phyloP scores from a whole-genome alignment of 768 basidiomycete genomes.

The Trametes sanguinea region DNA sequence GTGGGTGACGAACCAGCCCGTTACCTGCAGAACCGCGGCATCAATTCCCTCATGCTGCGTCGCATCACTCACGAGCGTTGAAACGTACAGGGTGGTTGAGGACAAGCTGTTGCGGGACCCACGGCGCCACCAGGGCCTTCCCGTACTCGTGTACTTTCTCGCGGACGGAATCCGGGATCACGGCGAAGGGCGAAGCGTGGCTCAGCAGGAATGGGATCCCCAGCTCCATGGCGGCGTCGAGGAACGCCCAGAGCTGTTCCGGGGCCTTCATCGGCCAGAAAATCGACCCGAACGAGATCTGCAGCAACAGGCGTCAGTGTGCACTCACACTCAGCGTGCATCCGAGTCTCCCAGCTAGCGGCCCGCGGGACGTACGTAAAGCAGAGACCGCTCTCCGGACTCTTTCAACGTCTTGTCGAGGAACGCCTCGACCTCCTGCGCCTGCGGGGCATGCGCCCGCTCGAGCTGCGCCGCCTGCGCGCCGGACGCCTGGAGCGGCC shows the following conservation, averaged over 20 bases:
- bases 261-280: conserved; percentile 23
- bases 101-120: conserved; percentile 18
- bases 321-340: too few species aligned
- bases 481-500: conserved; percentile 18
- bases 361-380: background rate
- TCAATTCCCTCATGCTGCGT: background rate
- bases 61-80: too few species aligned
- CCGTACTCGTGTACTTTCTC: conserved; percentile 11
- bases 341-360: too few species aligned
- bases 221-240: conserved; percentile 23
- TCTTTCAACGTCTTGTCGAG: conserved; percentile 20
- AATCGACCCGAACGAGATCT: conserved; percentile 26
- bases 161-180: conserved; percentile 8
- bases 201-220: conserved; percentile 21
- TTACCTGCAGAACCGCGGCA: background rate
- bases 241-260: conserved; percentile 22
- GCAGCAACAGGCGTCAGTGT: too few species aligned
- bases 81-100: conserved; percentile 9
- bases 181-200: conserved; percentile 8
- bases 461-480: conserved; percentile 5
- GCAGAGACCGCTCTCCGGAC: conserved; percentile 25
- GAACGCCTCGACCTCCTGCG: conserved; percentile 20
- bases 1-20: conserved; percentile 28
- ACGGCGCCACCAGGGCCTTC: background rate
- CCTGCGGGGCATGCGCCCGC: conserved; percentile 15